phyloP scores from a whole-genome alignment of 768 basidiomycete species.

The Hericium erinaceus region DNA sequence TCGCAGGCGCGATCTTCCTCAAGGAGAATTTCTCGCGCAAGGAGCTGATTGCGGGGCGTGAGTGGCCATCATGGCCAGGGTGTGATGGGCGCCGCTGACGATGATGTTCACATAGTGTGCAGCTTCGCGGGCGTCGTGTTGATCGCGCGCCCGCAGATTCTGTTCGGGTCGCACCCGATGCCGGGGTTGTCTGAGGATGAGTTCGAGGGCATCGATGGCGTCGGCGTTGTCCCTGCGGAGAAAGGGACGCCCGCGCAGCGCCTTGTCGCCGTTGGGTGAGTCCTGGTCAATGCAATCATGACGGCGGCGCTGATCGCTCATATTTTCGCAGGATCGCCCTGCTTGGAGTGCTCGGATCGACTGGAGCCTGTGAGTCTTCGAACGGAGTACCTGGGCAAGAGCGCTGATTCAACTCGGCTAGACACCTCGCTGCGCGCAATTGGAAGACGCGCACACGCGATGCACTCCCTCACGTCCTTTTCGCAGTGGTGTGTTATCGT shows the following conservation, averaged over 20 bases:
- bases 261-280: constrained; percentile 52
- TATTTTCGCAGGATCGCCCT: constrained; percentile 40
- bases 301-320: background rate
- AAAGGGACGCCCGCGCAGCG: constrained; percentile 28
- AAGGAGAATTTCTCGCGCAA: constrained; percentile 47
- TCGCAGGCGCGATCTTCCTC: constrained; percentile 53
- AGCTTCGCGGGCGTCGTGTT: constrained; percentile 72
- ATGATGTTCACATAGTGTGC: constrained; percentile 28
- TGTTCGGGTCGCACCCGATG: constrained; percentile 44
- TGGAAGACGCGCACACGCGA: constrained; percentile 64
- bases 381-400: background rate
- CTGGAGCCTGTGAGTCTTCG: constrained; percentile 54
- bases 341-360: constrained; percentile 53
- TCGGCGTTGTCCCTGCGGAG: background rate
- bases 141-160: constrained; percentile 66
- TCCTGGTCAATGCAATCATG: background rate
- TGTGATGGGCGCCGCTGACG: background rate
- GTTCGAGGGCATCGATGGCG: background rate
- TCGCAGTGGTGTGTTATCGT: constrained; percentile 44
- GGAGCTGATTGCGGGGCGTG: constrained; percentile 49
- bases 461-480: constrained; percentile 66
- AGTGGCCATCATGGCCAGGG: constrained; percentile 3
- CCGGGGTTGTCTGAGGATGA: background rate
- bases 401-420: constrained; percentile 12
- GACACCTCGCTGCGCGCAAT: constrained; percentile 54